Base-by-base conservation (phyloP, 2,329 filamentous ascomycete species). In the Pseudocercospora musae region DNA sequence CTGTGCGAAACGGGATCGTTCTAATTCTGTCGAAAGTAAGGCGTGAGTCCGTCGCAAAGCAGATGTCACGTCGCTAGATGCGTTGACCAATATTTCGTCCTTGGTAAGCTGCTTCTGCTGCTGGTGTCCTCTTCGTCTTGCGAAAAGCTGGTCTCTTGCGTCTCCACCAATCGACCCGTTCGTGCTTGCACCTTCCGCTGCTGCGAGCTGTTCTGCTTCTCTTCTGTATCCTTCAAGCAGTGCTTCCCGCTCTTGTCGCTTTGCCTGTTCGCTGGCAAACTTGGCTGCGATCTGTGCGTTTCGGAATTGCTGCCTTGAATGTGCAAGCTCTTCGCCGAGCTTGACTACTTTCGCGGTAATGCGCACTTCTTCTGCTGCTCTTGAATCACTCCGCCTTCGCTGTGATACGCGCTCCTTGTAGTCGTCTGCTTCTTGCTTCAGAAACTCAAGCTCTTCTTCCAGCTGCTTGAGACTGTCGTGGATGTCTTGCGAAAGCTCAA, bases 1-100 rank as follows among this genome's bases (percentile, higher is more conserved):
- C 70, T 95, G 89, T 18, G 94, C 94, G 74, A 96, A 98, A 71
- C 91, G 88, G 68, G 91, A 96, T 63, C 92, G 88, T 52, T 89
- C 87, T 7, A 99, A 85, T 80, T 97, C 93, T 4, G 87, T 83
- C 66, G 91, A 87, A 80, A 98, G 93, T 71, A 96, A 84, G 65
- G 90, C 87, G 77, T 98, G 93, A 5, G 94, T 96, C 64, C 92
- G 84, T 64, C 92, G 85, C 57, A 99, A 83, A 1, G 92, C 90
- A 54, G 87, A 82, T 2, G 94, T 98, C 58, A 98, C 90, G 79
- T 96, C 91, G 68, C 84, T 87, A 31, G 90, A 91, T 0, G 94
- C 90, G 65, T 87, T 86, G 13, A 92, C 82, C 46, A 88, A 84
- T 67, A 91, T 82, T 66, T 95, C 88, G 74, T 90, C 87, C 69